Conservation (phyloP, 1,284 basidiomycete species). For the Phenoliferia sp. region DNA sequence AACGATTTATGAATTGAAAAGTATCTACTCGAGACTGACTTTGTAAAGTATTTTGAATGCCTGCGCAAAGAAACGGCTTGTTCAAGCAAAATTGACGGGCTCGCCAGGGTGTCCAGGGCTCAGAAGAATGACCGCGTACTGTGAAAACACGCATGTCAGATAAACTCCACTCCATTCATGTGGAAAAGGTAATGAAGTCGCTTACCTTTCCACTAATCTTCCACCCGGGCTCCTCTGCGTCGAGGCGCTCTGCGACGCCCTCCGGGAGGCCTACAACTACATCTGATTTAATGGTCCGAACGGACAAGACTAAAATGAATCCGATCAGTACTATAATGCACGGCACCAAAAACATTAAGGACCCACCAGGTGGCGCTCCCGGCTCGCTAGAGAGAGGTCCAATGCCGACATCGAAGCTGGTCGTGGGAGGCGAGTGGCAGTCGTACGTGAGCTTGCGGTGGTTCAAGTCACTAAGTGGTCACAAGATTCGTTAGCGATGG, state of each 20-base stretch:
- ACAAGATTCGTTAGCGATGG: background rate
- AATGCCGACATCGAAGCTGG: constrained; percentile 86
- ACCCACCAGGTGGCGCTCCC: constrained; percentile 72
- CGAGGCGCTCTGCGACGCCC: background rate
- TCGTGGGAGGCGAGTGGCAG: constrained; percentile 84
- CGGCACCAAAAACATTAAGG: constrained; percentile 26
- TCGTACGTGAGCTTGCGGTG: constrained; percentile 64
- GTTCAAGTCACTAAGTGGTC: background rate
- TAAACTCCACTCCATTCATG: background rate
- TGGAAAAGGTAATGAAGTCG: constrained; percentile 5
- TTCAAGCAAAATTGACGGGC: constrained; percentile 26
- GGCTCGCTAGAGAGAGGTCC: constrained; percentile 85
- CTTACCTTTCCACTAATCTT: constrained; percentile 12
- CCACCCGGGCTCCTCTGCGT: background rate
- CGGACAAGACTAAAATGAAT: constrained; percentile 45
- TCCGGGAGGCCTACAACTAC: constrained; percentile 54
- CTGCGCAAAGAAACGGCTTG: too few species aligned
- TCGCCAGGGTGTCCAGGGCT: constrained; percentile 68
- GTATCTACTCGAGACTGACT: too few species aligned
- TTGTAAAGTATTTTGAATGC: too few species aligned
- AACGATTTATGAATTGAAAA: too few species aligned
- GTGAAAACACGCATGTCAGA: background rate
- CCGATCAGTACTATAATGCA: constrained; percentile 40
- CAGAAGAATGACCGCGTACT: constrained; percentile 73
- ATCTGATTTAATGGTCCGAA: constrained; percentile 85